These are phyloP conservation scores for Colletotrichum theobromicola DNA, from an alignment of 2,329 filamentous ascomycete species.

Conservation along the genomic window DNA sequence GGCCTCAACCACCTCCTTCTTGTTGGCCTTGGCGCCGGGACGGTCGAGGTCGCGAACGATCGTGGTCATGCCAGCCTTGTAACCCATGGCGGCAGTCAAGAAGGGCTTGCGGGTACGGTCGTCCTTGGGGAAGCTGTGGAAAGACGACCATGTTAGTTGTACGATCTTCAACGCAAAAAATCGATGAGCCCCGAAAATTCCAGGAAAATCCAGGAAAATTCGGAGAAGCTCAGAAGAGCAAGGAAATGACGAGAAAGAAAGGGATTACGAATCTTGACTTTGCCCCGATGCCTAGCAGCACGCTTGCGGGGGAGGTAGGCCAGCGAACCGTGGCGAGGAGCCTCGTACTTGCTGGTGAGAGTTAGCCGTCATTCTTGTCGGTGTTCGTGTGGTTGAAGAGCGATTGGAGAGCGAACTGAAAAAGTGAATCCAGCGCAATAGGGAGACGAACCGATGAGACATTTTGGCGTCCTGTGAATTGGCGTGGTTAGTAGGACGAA, in stretches of 20 bases:
- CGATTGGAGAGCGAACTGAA: not conserved
- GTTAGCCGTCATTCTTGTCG: not conserved
- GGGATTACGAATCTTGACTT: slow-evolving; percentile 58
- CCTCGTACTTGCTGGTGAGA: slow-evolving; percentile 63
- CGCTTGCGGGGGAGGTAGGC: slow-evolving; percentile 90
- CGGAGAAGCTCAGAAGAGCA: not conserved
- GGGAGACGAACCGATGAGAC: not conserved
- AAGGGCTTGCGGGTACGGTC: slow-evolving; percentile 96
- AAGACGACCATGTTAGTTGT: slow-evolving; percentile 24
- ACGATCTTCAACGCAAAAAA: slow-evolving; percentile 34
- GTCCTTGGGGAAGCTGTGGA: slow-evolving; percentile 95
- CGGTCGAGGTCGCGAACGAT: slow-evolving; percentile 99
- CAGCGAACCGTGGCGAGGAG: slow-evolving; percentile 94
- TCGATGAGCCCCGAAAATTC: slow-evolving; percentile 17
- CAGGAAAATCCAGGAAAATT: not conserved
- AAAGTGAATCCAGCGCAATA: fast-evolving
- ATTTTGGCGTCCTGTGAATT: not conserved
- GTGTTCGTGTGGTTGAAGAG: slow-evolving; percentile 30
- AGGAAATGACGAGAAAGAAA: not conserved
- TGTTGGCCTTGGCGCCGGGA: slow-evolving; percentile 99
- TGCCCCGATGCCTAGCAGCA: slow-evolving; percentile 90
- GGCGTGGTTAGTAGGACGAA: not conserved
- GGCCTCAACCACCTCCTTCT: slow-evolving; percentile 96
- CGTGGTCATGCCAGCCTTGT: slow-evolving; percentile 99
- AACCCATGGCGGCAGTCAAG: slow-evolving; percentile 97